Evolutionary conservation across 2,329 filamentous ascomycete genomes (phyloP).

Genomic region (Phyllosticta citrichinensis): DNA sequence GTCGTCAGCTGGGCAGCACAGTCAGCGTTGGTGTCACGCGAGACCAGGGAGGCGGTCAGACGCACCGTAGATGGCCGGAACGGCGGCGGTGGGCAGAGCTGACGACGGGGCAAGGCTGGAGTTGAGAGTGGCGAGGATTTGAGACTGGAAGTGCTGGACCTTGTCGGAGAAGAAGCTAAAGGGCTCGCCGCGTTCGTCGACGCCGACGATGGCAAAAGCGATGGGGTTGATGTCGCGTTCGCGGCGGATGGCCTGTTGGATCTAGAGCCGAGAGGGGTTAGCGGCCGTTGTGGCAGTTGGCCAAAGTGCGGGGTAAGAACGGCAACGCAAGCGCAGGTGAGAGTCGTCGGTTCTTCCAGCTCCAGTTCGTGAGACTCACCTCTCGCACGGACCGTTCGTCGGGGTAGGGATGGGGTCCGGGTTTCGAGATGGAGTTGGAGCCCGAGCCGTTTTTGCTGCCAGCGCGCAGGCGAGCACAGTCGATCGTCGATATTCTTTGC

Average conservation of each 20-base stretch:
- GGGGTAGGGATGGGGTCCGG: neutral
- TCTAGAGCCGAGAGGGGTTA: conserved; percentile 7
- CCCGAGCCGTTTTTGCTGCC: neutral
- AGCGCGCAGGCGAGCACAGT: neutral
- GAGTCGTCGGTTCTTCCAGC: too few species aligned
- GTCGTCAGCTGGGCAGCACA: conserved; percentile 9
- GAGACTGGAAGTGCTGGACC: neutral
- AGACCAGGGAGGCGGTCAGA: conserved; percentile 3
- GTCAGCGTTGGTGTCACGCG: conserved; percentile 6
- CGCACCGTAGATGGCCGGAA: conserved; percentile 5
- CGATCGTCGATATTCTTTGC: neutral
- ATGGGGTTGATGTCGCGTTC: conserved; percentile 2
- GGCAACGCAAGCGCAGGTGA: too few species aligned
- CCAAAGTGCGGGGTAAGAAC: conserved; percentile 8
- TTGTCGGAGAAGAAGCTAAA: conserved; percentile 5
- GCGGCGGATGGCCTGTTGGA: conserved; percentile 1
- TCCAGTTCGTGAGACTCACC: neutral
- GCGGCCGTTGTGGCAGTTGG: conserved; percentile 7
- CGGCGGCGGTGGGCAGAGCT: neutral
- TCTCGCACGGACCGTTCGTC: neutral
- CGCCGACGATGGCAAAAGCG: conserved; percentile 6
- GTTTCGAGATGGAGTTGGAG: too few species aligned
- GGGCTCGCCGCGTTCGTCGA: conserved; percentile 6
- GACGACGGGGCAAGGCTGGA: neutral
- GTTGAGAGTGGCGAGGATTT: neutral